A percentile compares a stretch with the other conserved stretches of the same genome.
Conservation (phyloP, 2,329 filamentous ascomycete genomes). For the Fusarium lateritium region DNA sequence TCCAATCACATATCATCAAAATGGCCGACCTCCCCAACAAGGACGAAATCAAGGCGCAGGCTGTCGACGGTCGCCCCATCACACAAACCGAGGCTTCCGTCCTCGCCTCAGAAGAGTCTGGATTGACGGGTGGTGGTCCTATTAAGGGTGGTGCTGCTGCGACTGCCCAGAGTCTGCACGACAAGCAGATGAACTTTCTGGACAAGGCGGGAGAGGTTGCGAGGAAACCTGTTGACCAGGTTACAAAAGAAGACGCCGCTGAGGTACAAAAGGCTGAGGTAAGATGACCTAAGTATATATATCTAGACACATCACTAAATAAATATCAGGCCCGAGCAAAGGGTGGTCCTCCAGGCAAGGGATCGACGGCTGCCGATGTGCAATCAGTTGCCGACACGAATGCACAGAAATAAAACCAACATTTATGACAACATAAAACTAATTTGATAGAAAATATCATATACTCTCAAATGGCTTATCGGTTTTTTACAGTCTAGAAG, state of each 20-base stretch:
- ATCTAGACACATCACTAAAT: neutral
- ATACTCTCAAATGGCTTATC: neutral
- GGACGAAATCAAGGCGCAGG: conserved; percentile 26
- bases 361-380: conserved; percentile 23
- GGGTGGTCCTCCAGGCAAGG: conserved; percentile 23
- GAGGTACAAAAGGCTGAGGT: conserved; percentile 35
- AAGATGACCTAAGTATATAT: neutral
- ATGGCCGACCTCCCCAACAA: conserved; percentile 28
- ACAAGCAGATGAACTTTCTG: conserved; percentile 29
- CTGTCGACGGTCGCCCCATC: conserved; percentile 32
- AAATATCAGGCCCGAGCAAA: conserved; percentile 10
- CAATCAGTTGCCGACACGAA: conserved; percentile 31
- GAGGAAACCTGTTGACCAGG: conserved; percentile 15
- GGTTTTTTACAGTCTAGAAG: no score
- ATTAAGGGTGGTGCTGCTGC: conserved; percentile 33
- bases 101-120: conserved; percentile 28
- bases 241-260: conserved; percentile 33
- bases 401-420: neutral
- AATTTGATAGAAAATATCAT: neutral
- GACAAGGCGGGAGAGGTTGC: conserved; percentile 27
- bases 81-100: conserved; percentile 25
- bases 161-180: conserved; percentile 31
- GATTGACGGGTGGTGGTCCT: conserved; percentile 30
- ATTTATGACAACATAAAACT: neutral
- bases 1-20: neutral